These are phyloP conservation scores for Xerocomus spinulosus DNA, from an alignment of 768 basidiomycete species.

Conservation along the genomic window DNA sequence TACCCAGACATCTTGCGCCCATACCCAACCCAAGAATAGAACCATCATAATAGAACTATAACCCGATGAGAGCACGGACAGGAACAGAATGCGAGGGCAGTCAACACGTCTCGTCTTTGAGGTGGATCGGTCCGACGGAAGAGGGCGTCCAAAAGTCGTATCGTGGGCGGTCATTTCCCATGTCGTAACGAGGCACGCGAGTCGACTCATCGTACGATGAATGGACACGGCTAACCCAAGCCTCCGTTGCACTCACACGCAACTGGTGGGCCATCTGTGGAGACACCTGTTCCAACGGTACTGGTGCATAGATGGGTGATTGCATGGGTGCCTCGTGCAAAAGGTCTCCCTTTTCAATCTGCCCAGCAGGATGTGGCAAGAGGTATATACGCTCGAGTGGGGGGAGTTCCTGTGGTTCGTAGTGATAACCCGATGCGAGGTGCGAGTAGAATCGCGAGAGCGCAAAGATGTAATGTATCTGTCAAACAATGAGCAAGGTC, in stretches of 20 bases:
- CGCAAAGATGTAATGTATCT: conserved; percentile 77
- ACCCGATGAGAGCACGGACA: neutral
- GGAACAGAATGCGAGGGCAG: neutral
- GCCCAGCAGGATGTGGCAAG: conserved; percentile 37
- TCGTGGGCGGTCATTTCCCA: conserved; percentile 1
- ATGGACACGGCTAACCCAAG: conserved; percentile 47
- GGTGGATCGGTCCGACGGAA: conserved; percentile 21
- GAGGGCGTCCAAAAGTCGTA: neutral
- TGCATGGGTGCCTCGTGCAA: conserved; percentile 3
- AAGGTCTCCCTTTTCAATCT: conserved; percentile 5
- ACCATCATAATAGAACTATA: neutral
- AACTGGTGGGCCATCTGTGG: conserved; percentile 46
- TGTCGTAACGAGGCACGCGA: neutral
- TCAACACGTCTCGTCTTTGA: conserved; percentile 13
- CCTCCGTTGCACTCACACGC: conserved; percentile 56
- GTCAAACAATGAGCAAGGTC: conserved; percentile 1
- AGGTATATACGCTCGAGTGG: conserved; percentile 60
- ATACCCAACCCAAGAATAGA: neutral
- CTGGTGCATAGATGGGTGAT: conserved; percentile 59
- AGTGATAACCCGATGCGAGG: conserved; percentile 41
- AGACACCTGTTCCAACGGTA: conserved; percentile 54
- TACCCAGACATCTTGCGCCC: neutral
- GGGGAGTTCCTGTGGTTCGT: conserved; percentile 16
- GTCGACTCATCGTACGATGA: neutral
- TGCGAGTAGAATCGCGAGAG: conserved; percentile 62